These are phyloP conservation scores for Phragmites australis DNA, from an alignment of 176 grass and related monocot genomes.

Conservation along the genomic window DNA sequence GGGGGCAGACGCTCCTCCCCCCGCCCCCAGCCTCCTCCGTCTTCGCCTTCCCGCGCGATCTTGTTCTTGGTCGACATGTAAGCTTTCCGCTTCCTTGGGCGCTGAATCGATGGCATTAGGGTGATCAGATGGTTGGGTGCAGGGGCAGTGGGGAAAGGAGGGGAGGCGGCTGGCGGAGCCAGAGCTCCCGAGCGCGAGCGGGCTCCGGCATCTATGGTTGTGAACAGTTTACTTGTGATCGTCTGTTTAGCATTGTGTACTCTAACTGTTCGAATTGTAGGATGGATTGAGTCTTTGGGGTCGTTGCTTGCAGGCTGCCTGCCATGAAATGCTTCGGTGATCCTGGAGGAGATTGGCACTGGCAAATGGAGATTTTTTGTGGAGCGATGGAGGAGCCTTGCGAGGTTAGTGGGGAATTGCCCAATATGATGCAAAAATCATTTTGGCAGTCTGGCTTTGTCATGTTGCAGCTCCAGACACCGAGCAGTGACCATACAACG, in stretches of 20 bases:
- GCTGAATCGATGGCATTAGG: neutral
- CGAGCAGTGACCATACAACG: no score
- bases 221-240: neutral
- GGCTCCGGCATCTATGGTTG: neutral
- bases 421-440: no score
- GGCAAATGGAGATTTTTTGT: neutral
- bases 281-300: neutral
- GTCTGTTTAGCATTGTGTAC: neutral
- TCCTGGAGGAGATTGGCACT: neutral
- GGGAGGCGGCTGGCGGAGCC: neutral
- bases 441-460: no score
- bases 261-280: neutral
- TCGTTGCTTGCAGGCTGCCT: constrained; percentile 24
- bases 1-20: neutral
- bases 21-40: neutral
- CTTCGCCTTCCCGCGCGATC: neutral
- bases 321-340: constrained; percentile 15
- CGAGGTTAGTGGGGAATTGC: neutral
- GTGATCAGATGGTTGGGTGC: neutral
- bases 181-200: neutral
- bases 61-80: neutral
- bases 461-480: no score
- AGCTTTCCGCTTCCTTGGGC: neutral
- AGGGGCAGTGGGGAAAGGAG: neutral
- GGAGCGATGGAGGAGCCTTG: neutral